Percentiles rank a stretch among this genome's conserved stretches.
Evolutionary conservation across 2,329 filamentous ascomycete genomes (phyloP).

Genomic region (Biscogniauxia sp.): DNA sequence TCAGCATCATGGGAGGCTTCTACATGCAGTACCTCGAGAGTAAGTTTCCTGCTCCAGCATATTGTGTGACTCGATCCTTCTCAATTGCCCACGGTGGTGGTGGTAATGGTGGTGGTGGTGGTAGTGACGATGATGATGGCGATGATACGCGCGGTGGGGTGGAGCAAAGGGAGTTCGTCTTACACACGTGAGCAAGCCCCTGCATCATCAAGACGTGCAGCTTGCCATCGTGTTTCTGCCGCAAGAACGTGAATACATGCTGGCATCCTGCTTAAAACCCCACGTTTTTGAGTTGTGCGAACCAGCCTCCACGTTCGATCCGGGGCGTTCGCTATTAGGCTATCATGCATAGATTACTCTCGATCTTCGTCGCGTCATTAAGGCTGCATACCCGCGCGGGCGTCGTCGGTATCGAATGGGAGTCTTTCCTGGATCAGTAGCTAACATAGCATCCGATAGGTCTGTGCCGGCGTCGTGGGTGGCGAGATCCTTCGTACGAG

Average conservation of each 20-base stretch:
- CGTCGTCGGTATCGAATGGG: constrained; percentile 24
- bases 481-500: constrained; percentile 88
- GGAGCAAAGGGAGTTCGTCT: constrained; percentile 32
- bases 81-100: constrained; percentile 31
- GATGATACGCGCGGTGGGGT: constrained; percentile 25
- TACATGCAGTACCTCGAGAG: constrained; percentile 74
- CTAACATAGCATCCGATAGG: constrained; percentile 54
- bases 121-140: background rate
- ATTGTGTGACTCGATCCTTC: constrained; percentile 14
- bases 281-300: constrained; percentile 26
- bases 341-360: constrained; percentile 33
- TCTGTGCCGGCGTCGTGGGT: constrained; percentile 90
- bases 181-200: constrained; percentile 35
- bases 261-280: constrained; percentile 24
- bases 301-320: constrained; percentile 18
- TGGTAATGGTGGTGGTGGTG: constrained; percentile 1
- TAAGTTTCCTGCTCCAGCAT: constrained; percentile 48
- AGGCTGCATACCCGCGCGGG: constrained; percentile 29
- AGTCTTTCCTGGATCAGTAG: constrained; percentile 27
- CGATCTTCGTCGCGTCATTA: constrained; percentile 29
- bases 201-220: constrained; percentile 33
- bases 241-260: constrained; percentile 15
- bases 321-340: constrained; percentile 27
- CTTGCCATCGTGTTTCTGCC: constrained; percentile 29
- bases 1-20: constrained; percentile 56